phyloP scores from a whole-genome alignment of 2,329 filamentous ascomycete species.

The Cryphonectria japonica region DNA sequence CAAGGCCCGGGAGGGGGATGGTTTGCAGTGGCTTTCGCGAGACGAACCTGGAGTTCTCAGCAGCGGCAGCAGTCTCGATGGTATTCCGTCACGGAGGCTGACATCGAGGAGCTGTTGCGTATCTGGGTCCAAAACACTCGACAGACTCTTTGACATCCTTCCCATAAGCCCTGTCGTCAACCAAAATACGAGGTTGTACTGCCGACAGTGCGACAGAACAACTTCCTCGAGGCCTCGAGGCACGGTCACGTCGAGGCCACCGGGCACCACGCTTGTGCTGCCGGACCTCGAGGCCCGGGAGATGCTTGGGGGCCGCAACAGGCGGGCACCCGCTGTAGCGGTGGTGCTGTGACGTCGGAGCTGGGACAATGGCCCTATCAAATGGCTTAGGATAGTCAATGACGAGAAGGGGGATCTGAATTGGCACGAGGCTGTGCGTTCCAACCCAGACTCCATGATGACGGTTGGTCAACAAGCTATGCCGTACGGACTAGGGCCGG shows the following conservation, averaged over 20 bases:
- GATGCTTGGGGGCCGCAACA: not conserved
- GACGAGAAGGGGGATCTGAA: not conserved
- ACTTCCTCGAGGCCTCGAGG: not conserved
- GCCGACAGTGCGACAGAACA: not conserved
- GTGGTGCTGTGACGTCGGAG: not conserved
- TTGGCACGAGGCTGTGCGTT: not conserved
- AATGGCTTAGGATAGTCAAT: not conserved
- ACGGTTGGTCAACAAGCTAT: not conserved
- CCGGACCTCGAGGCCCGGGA: not conserved
- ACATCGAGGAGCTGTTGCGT: not conserved
- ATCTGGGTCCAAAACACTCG: not conserved
- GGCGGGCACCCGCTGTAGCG: not conserved
- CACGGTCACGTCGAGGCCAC: not conserved
- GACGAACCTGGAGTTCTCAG: not conserved
- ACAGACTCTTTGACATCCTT: not conserved
- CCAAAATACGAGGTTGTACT: constrained; percentile 7
- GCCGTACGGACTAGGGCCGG: not conserved
- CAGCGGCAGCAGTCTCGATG: not conserved
- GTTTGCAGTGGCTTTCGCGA: not conserved
- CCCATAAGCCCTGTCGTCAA: not conserved
- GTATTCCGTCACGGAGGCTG: not conserved
- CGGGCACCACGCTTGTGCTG: not conserved
- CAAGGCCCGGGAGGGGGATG: not conserved
- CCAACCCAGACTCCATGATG: not conserved
- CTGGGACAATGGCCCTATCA: not conserved